Evolutionary conservation across 768 basidiomycete species (phyloP).

Genomic region (Lactarius hatsudake): DNA sequence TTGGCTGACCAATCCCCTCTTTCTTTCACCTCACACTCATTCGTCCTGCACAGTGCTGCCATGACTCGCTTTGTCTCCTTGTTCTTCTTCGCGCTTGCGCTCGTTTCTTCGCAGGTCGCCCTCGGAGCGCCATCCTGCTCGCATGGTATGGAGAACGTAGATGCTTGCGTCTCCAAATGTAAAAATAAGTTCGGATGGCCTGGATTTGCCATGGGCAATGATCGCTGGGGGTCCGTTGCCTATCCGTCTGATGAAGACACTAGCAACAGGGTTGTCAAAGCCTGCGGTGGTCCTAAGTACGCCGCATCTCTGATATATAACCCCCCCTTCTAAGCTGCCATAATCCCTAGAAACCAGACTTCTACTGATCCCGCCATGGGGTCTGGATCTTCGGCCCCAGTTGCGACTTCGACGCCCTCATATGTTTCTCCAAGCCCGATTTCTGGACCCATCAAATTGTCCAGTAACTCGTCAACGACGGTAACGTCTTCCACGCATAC

Average conservation of each 20-base stretch:
- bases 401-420: background rate
- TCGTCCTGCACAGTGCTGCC: constrained; percentile 22
- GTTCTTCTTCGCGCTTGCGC: constrained; percentile 30
- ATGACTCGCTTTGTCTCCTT: constrained; percentile 32
- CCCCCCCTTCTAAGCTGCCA: background rate
- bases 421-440: background rate
- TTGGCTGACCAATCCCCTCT: constrained; percentile 25
- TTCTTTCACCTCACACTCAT: constrained; percentile 27
- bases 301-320: background rate
- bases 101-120: constrained; percentile 10
- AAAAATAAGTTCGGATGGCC: constrained; percentile 33
- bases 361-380: background rate
- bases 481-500: background rate
- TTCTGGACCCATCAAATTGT: background rate
- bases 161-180: constrained; percentile 21
- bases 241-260: constrained; percentile 37
- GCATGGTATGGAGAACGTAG: background rate
- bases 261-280: constrained; percentile 40
- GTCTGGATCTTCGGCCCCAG: background rate
- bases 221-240: constrained; percentile 56
- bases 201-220: constrained; percentile 47
- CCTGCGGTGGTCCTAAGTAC: constrained; percentile 40
- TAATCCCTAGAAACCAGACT: background rate
- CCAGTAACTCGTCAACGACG: background rate
- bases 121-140: constrained; percentile 19